Evolutionary conservation across 2,329 filamentous ascomycete genomes (phyloP).

Genomic region (Cadophora sp.): DNA sequence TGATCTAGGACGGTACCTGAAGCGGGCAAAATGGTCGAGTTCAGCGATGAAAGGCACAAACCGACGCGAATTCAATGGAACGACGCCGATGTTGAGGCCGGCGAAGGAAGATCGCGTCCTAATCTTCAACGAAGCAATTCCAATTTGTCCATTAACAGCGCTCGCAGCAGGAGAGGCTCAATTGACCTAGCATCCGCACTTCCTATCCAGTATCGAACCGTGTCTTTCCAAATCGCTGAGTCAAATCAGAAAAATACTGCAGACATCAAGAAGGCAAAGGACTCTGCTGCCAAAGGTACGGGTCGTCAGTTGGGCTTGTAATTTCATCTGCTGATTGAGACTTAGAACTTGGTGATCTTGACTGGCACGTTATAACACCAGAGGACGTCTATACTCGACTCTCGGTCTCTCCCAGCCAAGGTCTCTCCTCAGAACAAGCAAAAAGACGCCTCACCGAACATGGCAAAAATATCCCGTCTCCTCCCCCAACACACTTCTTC

Average conservation of each 20-base stretch:
- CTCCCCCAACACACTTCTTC: constrained; percentile 66
- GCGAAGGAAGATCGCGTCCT: constrained; percentile 27
- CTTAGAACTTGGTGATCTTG: constrained; percentile 65
- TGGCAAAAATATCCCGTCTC: constrained; percentile 71
- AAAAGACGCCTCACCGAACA: constrained; percentile 61
- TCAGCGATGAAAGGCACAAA: constrained; percentile 33
- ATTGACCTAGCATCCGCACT: constrained; percentile 52
- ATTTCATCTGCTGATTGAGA: constrained; percentile 28
- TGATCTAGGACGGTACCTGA: not conserved
- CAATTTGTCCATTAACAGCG: constrained; percentile 40
- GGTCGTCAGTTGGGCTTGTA: not conserved
- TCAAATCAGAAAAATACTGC: constrained; percentile 54
- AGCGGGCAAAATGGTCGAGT: constrained; percentile 35
- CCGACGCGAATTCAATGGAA: constrained; percentile 38
- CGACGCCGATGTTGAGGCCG: constrained; percentile 35
- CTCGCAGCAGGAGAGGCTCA: constrained; percentile 39
- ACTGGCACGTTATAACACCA: constrained; percentile 69
- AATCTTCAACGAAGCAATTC: constrained; percentile 38
- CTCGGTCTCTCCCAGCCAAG: constrained; percentile 59
- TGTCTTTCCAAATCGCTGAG: constrained; percentile 64
- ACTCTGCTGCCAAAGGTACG: constrained; percentile 53
- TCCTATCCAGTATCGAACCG: constrained; percentile 61
- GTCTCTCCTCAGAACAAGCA: constrained; percentile 66
- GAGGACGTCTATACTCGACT: constrained; percentile 67
- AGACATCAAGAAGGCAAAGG: constrained; percentile 51